phyloP scores from a whole-genome alignment of 768 basidiomycete genomes.

The Leccinum obscurum region DNA sequence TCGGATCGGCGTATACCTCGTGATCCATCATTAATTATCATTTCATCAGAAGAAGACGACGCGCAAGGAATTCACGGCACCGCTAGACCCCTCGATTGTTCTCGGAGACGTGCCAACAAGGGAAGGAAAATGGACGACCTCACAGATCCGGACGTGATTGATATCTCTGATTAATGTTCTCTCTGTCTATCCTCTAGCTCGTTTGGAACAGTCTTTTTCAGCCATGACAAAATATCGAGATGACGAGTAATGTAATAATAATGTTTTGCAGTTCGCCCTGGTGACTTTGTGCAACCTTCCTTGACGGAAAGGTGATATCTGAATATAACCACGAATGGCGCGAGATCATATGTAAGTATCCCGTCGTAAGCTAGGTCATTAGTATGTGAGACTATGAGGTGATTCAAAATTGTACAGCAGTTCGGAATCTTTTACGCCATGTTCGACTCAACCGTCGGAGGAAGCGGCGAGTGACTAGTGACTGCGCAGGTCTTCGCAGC shows the following conservation, averaged over 20 bases:
- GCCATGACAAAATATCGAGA: not conserved
- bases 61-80: not conserved
- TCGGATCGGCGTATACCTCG: slow-evolving; percentile 15
- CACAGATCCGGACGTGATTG: slow-evolving; percentile 50
- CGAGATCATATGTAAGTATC: no score
- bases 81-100: slow-evolving; percentile 1
- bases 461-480: no score
- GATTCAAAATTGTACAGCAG: no score
- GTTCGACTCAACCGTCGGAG: no score
- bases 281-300: not conserved
- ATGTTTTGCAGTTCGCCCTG: not conserved
- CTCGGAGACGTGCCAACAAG: slow-evolving; percentile 11
- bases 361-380: no score
- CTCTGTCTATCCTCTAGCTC: not conserved
- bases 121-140: slow-evolving; percentile 35
- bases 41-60: slow-evolving; percentile 26
- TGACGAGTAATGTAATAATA: not conserved
- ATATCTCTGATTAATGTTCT: slow-evolving; percentile 42
- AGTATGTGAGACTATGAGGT: no score
- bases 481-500: no score
- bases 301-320: not conserved
- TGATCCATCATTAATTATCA: slow-evolving; percentile 24
- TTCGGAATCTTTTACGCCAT: no score
- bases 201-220: not conserved
- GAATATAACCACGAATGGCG: no score